Evolutionary conservation across 2,329 filamentous ascomycete species (phyloP).

Genomic region (Sporothrix brasiliensis): DNA sequence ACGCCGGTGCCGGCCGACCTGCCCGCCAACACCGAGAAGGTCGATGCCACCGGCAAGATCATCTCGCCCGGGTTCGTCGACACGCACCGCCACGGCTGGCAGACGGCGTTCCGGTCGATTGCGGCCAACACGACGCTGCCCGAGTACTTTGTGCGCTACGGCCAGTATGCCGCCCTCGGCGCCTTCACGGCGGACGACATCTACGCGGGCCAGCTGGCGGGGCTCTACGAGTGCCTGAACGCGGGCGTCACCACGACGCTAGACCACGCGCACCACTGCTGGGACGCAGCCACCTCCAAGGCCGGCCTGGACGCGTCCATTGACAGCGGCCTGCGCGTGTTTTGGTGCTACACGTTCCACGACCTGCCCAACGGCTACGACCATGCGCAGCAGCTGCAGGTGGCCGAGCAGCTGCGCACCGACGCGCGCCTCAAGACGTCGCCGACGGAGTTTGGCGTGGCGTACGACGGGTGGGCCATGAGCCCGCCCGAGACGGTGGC

Average conservation of each 20-base stretch:
- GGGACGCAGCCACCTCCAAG: conserved; percentile 2
- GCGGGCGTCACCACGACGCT: neutral
- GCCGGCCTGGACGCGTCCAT: conserved; percentile 7
- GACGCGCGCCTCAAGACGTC: neutral
- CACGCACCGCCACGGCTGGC: conserved; percentile 21
- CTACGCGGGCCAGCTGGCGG: neutral
- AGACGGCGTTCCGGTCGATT: conserved; percentile 5
- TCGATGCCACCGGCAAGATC: conserved; percentile 2
- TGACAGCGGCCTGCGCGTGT: conserved; percentile 5
- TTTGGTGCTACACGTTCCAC: conserved; percentile 11
- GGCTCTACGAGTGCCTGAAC: conserved; percentile 14
- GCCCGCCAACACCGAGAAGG: neutral
- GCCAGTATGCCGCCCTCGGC: conserved; percentile 4
- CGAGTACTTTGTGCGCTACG: conserved; percentile 18
- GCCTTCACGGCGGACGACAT: conserved; percentile 11
- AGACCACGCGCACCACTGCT: conserved; percentile 4
- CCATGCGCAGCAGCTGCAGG: neutral
- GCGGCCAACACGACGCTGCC: conserved; percentile 13
- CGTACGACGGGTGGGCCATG: conserved; percentile 17
- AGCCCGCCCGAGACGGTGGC: neutral
- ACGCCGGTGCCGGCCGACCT: neutral
- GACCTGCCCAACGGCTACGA: conserved; percentile 6
- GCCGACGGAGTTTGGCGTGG: neutral
- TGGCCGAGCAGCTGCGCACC: neutral
- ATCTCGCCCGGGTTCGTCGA: conserved; percentile 13